A percentile compares a stretch with the other conserved stretches of the same genome.
Conservation (phyloP, 768 basidiomycete species). For the Amanita molliuscula region DNA sequence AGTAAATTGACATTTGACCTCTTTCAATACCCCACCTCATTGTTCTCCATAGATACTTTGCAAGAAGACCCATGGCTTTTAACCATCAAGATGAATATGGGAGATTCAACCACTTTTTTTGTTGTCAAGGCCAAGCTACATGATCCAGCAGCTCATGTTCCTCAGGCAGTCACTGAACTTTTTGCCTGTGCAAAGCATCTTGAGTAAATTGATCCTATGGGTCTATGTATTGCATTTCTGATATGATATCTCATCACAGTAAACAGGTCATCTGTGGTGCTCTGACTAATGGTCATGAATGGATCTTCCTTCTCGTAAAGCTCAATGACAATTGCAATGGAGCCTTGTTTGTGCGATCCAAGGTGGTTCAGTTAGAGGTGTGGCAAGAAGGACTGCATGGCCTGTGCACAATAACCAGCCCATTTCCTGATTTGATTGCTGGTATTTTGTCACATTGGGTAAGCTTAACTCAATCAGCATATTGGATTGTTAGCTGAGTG, state of each 20-base stretch:
- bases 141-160: conserved; percentile 7
- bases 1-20: background rate
- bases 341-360: conserved; percentile 11
- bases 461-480: conserved; percentile 3
- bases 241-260: conserved; percentile 9
- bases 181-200: conserved; percentile 12
- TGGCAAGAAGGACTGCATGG: conserved; percentile 2
- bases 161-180: conserved; percentile 12
- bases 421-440: conserved; percentile 14
- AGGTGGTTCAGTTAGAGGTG: conserved; percentile 3
- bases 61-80: conserved; percentile 4
- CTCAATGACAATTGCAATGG: conserved; percentile 12
- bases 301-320: conserved; percentile 14
- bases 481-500: conserved; percentile 1
- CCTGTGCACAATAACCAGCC: conserved; percentile 1
- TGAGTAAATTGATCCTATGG: conserved; percentile 9
- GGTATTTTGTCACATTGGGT: conserved; percentile 16
- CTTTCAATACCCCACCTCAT: conserved; percentile 4
- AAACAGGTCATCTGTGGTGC: conserved; percentile 15
- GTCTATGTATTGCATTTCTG: conserved; percentile 4
- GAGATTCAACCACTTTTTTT: conserved; percentile 5
- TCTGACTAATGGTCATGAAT: conserved; percentile 18
- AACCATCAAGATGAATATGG: conserved; percentile 5
- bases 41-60: conserved; percentile 5
- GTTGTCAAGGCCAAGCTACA: conserved; percentile 7